Base-by-base conservation (phyloP, 129 eudicot species). In the Flaveria bidentis region DNA sequence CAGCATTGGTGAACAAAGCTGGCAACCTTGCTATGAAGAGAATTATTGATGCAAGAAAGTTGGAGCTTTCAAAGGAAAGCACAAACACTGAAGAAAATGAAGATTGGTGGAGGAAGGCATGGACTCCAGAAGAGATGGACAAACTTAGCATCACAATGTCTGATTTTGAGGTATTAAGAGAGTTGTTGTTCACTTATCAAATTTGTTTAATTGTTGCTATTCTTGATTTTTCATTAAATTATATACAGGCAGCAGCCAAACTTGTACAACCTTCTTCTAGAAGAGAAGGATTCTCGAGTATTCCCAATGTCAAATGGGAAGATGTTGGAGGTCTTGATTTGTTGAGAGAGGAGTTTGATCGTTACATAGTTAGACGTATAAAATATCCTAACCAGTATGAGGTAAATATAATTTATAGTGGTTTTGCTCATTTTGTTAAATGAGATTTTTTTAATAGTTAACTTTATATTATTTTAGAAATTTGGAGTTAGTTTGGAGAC, bases 221-320 rank as follows among this genome's bases (percentile, higher is more conserved):
- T 10, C 41, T 23, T 33, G 13, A 8, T 7, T 72, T 23, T 17
- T 2, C 9, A 15, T 5, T 15, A 30, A 55, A 15, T 71, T 62
- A 76, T 80, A 22, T 81, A 42, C 84, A 88, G 92, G 86, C 76
- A 75, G 90, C 93, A 23, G 81, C 84, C 28, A 88, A 84, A 78
- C 23, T 77, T 80, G 87, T 88, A 57, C 93, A 88, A 74, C 93
- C 93, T 15, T 88, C 98, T 67, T 86, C 89, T 14, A 88, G 87
- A 87, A 88, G 98, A 85, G 98, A 93, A 88, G 98, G 98, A 53
- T 92, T 92, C 67, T 87, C 96, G 18, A 81, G 82, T 41, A 84
- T 93, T 50, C 98, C 98, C 23, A 81, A 85, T 83, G 89, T 90
- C 15, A 90, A 84, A 66, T 90, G 98, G 96, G 98, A 88, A 52